Base-by-base conservation (phyloP, 805 yeast species). In the Ascoidea tarda region DNA sequence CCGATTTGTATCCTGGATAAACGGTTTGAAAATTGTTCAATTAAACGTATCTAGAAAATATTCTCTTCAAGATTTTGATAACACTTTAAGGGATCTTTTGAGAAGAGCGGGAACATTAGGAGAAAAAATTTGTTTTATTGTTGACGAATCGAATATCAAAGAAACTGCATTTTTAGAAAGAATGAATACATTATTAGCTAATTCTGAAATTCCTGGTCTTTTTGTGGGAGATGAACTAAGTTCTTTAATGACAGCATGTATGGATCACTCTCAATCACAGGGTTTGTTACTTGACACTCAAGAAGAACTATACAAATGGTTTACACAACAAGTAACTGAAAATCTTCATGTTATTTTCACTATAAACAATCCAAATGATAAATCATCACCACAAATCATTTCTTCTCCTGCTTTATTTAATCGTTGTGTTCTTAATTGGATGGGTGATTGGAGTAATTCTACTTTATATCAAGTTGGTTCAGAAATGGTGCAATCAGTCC, bases 111-210 rank as follows among this genome's bases (percentile, higher is more conserved):
- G 81, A 46, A 66, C 75, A 14, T 66, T 72, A 1, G 87, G 84
- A 5, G 83, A 83, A 58, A 75, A 72, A 51, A 64, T 81, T 0
- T 85, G 95, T 57, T 78, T 87, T 52, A 69, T 90, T 21, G 73
- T 91, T 16, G 96, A 88, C 58, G 96, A 91, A 59, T 80, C 95
- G 0, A 78, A 82, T 33, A 78, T 89, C 50, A 59, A 81, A 47
- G 90, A 87, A 42, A 73, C 95, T 0, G 72, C 93, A 0, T 91
- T 90, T 61, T 66, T 91, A 33, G 98, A 91, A 64, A 70, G 96
- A 55, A 88, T 91, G 93, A 91, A 91, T 60, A 87, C 96, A 0
- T 68, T 91, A n/a, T 72, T 91, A 46, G 96, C 97, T 0, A 91
- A 91, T 65, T 86, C 96, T 0, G 97, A 91, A 60, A 75, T 89